Conservation (phyloP, 108 stramenopile genomes). For the Pseudonitzschia multistriata region DNA sequence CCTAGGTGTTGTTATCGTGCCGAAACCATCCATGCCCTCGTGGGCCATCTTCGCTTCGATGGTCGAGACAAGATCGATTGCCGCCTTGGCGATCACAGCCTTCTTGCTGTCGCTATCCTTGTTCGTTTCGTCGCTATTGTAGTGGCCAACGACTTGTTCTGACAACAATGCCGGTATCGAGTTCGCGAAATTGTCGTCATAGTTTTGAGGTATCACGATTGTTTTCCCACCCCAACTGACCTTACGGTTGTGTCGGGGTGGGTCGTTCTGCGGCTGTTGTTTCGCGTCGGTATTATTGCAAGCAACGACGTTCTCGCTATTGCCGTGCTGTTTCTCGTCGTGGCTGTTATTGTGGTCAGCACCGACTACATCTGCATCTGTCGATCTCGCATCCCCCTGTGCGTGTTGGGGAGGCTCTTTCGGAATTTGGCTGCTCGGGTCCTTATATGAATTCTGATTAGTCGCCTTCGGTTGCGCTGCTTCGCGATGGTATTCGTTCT, state of each 20-base stretch:
- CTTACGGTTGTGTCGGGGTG: slow-evolving; percentile 2
- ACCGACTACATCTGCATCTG: no score
- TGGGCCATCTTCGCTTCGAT: background rate
- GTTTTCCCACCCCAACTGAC: slow-evolving; percentile 9
- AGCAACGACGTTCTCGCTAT: background rate
- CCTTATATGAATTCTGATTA: no score
- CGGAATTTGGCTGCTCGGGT: no score
- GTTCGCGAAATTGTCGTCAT: background rate
- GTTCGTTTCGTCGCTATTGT: background rate
- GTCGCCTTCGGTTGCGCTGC: no score
- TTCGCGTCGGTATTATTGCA: background rate
- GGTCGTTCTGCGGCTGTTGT: background rate
- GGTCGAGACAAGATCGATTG: slow-evolving; percentile 6
- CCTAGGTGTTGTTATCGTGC: background rate
- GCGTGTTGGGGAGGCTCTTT: no score
- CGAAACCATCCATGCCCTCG: background rate
- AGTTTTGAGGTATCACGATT: background rate
- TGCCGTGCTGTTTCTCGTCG: background rate
- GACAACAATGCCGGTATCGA: background rate
- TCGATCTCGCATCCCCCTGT: no score
- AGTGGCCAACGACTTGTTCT: background rate
- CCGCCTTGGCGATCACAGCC: background rate
- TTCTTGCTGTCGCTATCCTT: background rate
- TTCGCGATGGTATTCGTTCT: no score
- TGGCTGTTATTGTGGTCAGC: no score